Base-by-base conservation (phyloP, 2,329 filamentous ascomycete species). In the Tetracladium maxilliforme region DNA sequence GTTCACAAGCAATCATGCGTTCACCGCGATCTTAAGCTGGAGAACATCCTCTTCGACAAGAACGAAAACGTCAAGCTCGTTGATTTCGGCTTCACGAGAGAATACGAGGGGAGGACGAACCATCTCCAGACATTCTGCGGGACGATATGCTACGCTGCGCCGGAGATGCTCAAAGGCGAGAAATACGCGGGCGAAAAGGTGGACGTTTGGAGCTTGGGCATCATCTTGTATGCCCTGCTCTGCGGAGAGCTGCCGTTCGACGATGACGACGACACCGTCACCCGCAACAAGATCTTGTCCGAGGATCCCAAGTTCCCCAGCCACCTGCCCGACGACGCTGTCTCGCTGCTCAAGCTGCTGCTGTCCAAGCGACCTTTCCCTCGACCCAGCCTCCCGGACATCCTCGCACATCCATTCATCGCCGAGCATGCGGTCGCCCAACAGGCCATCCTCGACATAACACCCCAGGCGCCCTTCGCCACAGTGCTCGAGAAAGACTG, bases 101-200 rank as follows among this genome's bases (percentile, higher is more conserved):
- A 98, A 53, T 98, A 98, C 49, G 84, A 94, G 51, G 87, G 87
- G 31, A 84, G 92, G 41, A 70, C 82, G 16, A 95, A 86, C 48
- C 87, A 95, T 43, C 56, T 98, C 28, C 87, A 95, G 51, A 98
- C 90, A 2, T 98, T 93, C 52, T 98, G 90, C 48, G 90, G 90
- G 5, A 98, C 90, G 0, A 77, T 98, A 33, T 95, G 87, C 55
- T 98, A 98, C 52, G 93, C 84, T 27, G 90, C 90, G 3, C 90
- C 90, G 3, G 90, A 98, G 51, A 98, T 98, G 90, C 64, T 98
- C 20, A 93, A 90, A 49, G 90, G 86, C 19, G 90, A 98, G 49
- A 95, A 92, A 50, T 98, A 98, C 46, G 90, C 86, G 0, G 87
- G 84, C 14, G 84, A 94, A 56, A 95, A 94, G 56, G 87, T 98